A percentile compares a stretch with the other conserved stretches of the same genome.
These are phyloP conservation scores for Sarcodon aspratus DNA, from an alignment of 768 basidiomycete genomes.

Conservation along the genomic window DNA sequence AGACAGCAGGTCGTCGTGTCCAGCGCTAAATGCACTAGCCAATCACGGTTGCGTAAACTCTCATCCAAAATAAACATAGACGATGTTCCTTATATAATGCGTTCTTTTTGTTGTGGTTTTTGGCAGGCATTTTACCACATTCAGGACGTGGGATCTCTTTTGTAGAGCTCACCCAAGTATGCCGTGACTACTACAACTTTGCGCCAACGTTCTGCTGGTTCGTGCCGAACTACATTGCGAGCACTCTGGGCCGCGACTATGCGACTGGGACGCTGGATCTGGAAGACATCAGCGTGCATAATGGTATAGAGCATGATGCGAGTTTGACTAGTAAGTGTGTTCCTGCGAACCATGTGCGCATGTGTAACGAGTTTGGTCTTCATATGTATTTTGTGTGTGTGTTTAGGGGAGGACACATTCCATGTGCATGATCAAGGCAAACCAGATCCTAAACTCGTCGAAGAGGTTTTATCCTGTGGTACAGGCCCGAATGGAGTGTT, in stretches of 20 bases:
- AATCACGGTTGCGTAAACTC: constrained; percentile 50
- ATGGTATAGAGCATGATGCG: constrained; percentile 65
- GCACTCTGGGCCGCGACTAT: constrained; percentile 46
- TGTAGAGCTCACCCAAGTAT: constrained; percentile 24
- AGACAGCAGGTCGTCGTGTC: constrained; percentile 66
- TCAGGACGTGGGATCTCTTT: constrained; percentile 68
- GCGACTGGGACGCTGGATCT: constrained; percentile 49
- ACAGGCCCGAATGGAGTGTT: constrained; percentile 40
- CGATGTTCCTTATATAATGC: too few species aligned
- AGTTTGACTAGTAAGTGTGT: constrained; percentile 42
- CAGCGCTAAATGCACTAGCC: constrained; percentile 70
- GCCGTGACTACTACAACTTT: constrained; percentile 60
- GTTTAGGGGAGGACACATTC: constrained; percentile 40
- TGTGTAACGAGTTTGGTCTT: background rate
- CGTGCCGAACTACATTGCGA: constrained; percentile 50
- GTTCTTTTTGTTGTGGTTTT: background rate
- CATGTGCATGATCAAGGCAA: constrained; percentile 42
- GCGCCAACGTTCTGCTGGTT: constrained; percentile 54
- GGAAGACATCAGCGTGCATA: constrained; percentile 58
- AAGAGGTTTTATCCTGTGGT: constrained; percentile 45
- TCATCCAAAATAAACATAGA: background rate
- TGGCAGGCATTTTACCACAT: constrained; percentile 33
- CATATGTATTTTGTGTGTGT: background rate
- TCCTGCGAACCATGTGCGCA: background rate
- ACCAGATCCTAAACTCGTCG: constrained; percentile 32